phyloP scores from a whole-genome alignment of 306 rosid genomes.

The Astragalus membranaceus region DNA sequence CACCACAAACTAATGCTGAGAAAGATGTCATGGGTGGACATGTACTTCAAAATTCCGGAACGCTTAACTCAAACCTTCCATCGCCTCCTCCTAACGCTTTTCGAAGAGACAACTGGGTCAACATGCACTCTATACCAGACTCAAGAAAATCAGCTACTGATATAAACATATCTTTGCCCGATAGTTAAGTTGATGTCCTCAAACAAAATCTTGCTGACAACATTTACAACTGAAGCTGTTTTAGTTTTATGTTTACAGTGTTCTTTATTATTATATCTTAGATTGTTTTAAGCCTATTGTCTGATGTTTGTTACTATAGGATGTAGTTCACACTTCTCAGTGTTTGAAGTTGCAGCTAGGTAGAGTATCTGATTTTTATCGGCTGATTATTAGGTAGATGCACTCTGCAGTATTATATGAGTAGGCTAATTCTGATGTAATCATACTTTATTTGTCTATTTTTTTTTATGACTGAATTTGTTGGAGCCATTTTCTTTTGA shows the following conservation, averaged over 20 bases:
- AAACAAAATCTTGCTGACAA: conserved; percentile 33
- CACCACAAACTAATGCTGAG: conserved; percentile 39
- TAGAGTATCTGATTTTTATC: conserved; percentile 47
- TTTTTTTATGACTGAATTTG: conserved; percentile 31
- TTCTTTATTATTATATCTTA: conserved; percentile 19
- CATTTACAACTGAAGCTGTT: conserved; percentile 29
- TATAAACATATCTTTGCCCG: conserved; percentile 76
- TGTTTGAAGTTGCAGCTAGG: conserved; percentile 34
- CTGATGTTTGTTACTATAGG: conserved; percentile 23
- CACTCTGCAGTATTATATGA: conserved; percentile 34
- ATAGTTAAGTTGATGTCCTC: conserved; percentile 28
- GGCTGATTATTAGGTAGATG: conserved; percentile 59
- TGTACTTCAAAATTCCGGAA: conserved; percentile 40
- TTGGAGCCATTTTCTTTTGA: not conserved
- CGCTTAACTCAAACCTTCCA: conserved; percentile 32
- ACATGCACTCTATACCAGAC: conserved; percentile 60
- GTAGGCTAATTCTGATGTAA: conserved; percentile 49
- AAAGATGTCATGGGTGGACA: conserved; percentile 41
- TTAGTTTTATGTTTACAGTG: conserved; percentile 22
- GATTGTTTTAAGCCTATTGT: conserved; percentile 20
- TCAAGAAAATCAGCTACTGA: conserved; percentile 63
- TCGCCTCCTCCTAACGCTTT: conserved; percentile 38
- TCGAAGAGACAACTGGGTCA: conserved; percentile 70
- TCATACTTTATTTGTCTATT: conserved; percentile 30
- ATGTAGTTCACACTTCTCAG: conserved; percentile 21